Percentiles rank a stretch among this genome's conserved stretches.
phyloP scores from a whole-genome alignment of 148 eudicot genomes.

The Silene latifolia region DNA sequence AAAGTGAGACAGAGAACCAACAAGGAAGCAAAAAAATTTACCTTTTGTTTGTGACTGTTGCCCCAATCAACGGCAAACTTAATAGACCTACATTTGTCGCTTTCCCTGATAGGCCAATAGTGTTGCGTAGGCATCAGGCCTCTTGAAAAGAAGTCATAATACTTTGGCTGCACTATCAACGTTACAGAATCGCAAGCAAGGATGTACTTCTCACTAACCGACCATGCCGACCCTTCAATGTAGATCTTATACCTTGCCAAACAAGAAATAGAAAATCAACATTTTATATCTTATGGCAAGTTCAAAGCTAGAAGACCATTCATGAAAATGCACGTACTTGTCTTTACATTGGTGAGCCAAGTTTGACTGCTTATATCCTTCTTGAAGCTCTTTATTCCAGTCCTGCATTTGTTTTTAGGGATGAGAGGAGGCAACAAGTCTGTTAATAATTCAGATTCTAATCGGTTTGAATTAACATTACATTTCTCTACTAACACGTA shows the following conservation, averaged over 20 bases:
- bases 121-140: slow-evolving; percentile 59
- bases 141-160: slow-evolving; percentile 73
- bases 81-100: slow-evolving; percentile 66
- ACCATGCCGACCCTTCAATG: slow-evolving; percentile 84
- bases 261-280: neutral
- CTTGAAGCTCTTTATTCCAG: slow-evolving; percentile 49
- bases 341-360: slow-evolving; percentile 63
- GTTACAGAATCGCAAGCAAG: slow-evolving; percentile 71
- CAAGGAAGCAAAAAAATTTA: slow-evolving; percentile 18
- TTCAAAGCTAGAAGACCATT: neutral
- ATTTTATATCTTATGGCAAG: neutral
- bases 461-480: neutral
- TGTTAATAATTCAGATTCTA: neutral
- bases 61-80: slow-evolving; percentile 88
- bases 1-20: neutral
- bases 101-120: slow-evolving; percentile 66
- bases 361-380: slow-evolving; percentile 61
- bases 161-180: slow-evolving; percentile 51
- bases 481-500: neutral
- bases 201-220: slow-evolving; percentile 78
- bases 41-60: slow-evolving; percentile 57
- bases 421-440: neutral
- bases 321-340: slow-evolving; percentile 31
- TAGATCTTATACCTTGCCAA: slow-evolving; percentile 67
- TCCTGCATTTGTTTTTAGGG: slow-evolving; percentile 39